These are phyloP conservation scores for Backusella tuberculispora DNA, from an alignment of 192 early-diverging fungal species.

Conservation along the genomic window DNA sequence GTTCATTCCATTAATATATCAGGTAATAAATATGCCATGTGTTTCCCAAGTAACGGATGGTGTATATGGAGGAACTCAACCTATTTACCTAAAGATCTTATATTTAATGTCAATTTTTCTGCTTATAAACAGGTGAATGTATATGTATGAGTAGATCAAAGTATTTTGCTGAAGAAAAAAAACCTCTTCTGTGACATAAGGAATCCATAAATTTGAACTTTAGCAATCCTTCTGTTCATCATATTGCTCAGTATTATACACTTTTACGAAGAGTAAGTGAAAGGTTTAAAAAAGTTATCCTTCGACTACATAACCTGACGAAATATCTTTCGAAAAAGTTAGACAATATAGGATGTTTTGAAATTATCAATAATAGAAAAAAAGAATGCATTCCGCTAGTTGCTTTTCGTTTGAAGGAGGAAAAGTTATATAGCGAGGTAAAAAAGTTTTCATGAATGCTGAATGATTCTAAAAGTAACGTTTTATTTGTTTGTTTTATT, in stretches of 20 bases:
- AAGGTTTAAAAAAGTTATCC: constrained; percentile 73
- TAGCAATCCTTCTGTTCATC: constrained; percentile 63
- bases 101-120: constrained; percentile 76
- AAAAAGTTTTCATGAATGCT: no score
- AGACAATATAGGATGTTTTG: constrained; percentile 62
- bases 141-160: no score
- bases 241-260: constrained; percentile 83
- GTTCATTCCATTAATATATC: constrained; percentile 85
- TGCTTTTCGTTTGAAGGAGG: constrained; percentile 57
- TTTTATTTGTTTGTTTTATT: constrained; percentile 40
- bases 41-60: constrained; percentile 82
- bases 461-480: constrained; percentile 37
- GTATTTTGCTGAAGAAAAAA: neutral
- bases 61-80: constrained; percentile 70
- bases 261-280: constrained; percentile 69
- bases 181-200: neutral
- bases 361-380: constrained; percentile 51
- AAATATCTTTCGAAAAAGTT: constrained; percentile 56
- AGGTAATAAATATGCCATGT: constrained; percentile 86
- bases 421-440: constrained; percentile 43
- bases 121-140: no score
- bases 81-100: constrained; percentile 73
- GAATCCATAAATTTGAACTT: constrained; percentile 76
- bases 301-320: constrained; percentile 56
- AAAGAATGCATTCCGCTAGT: constrained; percentile 62